These are phyloP conservation scores for Lentinula novae-zelandiae DNA, from an alignment of 1,284 basidiomycete species.

Conservation along the genomic window DNA sequence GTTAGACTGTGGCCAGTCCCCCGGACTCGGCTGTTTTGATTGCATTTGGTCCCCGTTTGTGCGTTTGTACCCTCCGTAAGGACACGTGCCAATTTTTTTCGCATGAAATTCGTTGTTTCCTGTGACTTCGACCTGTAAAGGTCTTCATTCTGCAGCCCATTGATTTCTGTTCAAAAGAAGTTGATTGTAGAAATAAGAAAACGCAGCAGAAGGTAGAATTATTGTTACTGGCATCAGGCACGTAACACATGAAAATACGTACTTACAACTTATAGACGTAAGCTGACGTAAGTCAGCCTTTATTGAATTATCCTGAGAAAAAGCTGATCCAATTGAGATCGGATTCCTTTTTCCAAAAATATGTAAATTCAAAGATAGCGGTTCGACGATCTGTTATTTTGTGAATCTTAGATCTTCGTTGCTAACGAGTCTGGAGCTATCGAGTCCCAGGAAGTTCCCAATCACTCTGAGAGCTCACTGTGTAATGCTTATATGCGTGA, in stretches of 20 bases:
- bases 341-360: neutral
- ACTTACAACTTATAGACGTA: neutral
- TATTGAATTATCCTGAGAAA: neutral
- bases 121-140: no score
- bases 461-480: neutral
- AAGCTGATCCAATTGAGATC: neutral
- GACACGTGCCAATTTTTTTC: neutral
- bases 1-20: constrained; percentile 26
- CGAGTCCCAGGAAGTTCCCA: no score
- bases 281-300: no score
- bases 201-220: neutral
- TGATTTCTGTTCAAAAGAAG: no score
- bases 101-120: neutral
- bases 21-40: constrained; percentile 20
- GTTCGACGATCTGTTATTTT: neutral
- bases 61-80: neutral
- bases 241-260: neutral
- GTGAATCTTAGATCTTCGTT: constrained; percentile 2
- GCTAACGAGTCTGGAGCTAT: neutral
- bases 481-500: no score
- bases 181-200: neutral
- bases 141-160: no score
- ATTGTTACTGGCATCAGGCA: neutral
- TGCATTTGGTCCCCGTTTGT: constrained; percentile 5
- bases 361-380: neutral